Base-by-base conservation (phyloP, 768 basidiomycete species). In the Leccinum imitatum region DNA sequence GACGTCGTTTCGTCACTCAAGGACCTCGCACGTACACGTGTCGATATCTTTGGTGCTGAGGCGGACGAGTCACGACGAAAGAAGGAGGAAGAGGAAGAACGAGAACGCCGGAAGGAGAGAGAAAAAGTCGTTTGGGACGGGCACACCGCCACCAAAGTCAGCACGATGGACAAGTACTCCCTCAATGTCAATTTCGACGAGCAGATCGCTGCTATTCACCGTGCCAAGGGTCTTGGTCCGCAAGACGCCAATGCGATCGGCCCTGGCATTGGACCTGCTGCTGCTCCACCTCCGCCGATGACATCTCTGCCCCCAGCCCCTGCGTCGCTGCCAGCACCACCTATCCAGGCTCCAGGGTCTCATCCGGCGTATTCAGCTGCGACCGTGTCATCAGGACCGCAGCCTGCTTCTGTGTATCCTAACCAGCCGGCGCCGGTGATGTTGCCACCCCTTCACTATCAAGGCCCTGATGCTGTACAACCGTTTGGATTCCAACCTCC, bases 91-190 rank as follows among this genome's bases (percentile, higher is more conserved):
- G 93, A 93, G 54, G 89, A 90, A 62, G 91, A 94, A 68, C 81
- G 85, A 57, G 85, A 87, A 62, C 84, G 84, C 69, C 81, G 93
- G 64, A 90, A 86, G 71, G 95, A 96, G 73, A 85, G 87, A 72
- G 97, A 98, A 76, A 95, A 91, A 72, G 91, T 93, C 65, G 92
- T 98, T 53, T 99, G 97, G 97, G 97, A 98, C 75, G 97, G 97
- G 67, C 95, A 98, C 74, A 95, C 95, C 2, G 91, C 93, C 48
- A 91, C 93, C 48, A 98, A 95, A 77, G 89, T 89, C 53, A 87
- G 86, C 65, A 97, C 94, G 1, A 80, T 95, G 69, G 91, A 95
- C 82, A 93, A 93, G 70, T 99, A 89, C 79, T 95, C 95, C 53
- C 87, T 86, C 15, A 89, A 90, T 63, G 94, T 92, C 79, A 95